These are phyloP conservation scores for Eucalyptus victrix DNA, from an alignment of 345 rosid species.

Conservation along the genomic window DNA sequence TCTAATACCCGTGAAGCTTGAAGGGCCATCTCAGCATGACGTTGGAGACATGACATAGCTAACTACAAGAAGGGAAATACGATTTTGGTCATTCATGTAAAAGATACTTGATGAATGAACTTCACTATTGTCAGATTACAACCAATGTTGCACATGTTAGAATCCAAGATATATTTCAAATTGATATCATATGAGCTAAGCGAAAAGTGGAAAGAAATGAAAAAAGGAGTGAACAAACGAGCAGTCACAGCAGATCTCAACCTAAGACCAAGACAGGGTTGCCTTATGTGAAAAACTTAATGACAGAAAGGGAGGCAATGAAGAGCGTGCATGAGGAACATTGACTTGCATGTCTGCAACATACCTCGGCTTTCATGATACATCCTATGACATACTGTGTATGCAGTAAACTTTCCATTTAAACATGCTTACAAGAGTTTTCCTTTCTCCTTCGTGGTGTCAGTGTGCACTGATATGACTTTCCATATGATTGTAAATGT, in stretches of 20 bases:
- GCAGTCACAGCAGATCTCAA: background rate
- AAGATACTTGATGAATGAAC: background rate
- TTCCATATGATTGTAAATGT: background rate
- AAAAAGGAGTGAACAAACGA: background rate
- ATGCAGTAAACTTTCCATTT: background rate
- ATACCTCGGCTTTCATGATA: background rate
- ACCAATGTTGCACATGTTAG: background rate
- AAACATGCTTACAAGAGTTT: background rate
- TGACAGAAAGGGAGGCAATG: background rate
- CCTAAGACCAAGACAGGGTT: background rate
- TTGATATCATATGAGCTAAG: background rate
- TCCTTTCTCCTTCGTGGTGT: background rate
- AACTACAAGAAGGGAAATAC: slow-evolving; percentile 19
- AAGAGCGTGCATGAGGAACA: background rate
- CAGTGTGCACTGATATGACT: background rate
- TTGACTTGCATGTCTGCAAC: background rate
- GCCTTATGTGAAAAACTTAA: background rate
- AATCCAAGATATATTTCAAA: background rate
- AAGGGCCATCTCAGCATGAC: slow-evolving; percentile 87
- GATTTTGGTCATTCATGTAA: background rate
- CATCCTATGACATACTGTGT: background rate
- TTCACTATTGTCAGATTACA: background rate
- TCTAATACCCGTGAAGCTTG: slow-evolving; percentile 85
- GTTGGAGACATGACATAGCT: slow-evolving; percentile 88
- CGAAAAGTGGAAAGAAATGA: background rate